Evolutionary conservation across 345 rosid species (phyloP).

Genomic region (Clarkia xantiana): DNA sequence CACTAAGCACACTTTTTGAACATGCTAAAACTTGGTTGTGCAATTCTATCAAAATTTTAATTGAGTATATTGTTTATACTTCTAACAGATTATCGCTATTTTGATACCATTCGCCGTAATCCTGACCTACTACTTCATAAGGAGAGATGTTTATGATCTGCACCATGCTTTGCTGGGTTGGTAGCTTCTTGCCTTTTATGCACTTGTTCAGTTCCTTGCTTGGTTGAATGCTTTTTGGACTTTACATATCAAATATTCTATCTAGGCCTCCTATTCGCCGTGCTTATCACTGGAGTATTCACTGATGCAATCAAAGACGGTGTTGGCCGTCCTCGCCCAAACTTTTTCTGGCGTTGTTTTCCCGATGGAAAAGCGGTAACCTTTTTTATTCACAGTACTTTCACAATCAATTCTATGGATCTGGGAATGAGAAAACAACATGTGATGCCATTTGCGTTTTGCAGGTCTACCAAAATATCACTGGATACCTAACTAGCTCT

Average conservation of each 20-base stretch:
- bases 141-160: constrained; percentile 72
- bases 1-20: neutral
- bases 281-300: constrained; percentile 60
- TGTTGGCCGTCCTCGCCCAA: constrained; percentile 93
- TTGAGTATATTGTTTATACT: constrained; percentile 2
- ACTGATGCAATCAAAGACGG: constrained; percentile 90
- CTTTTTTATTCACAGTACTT: neutral
- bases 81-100: constrained; percentile 51
- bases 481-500: constrained; percentile 7
- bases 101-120: constrained; percentile 51
- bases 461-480: constrained; percentile 5
- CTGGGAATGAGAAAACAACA: neutral
- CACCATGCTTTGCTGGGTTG: constrained; percentile 62
- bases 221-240: neutral
- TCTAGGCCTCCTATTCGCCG: constrained; percentile 68
- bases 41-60: neutral
- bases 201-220: neutral
- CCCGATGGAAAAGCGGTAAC: constrained; percentile 78
- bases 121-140: constrained; percentile 47
- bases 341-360: constrained; percentile 96
- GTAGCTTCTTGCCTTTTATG: constrained; percentile 24
- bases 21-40: neutral
- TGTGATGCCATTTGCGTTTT: neutral
- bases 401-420: neutral
- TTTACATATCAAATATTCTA: constrained; percentile 6